A percentile compares a stretch with the other conserved stretches of the same genome.
These are phyloP conservation scores for Penicillium sp. DNA, from an alignment of 2,329 filamentous ascomycete species.

Conservation along the genomic window DNA sequence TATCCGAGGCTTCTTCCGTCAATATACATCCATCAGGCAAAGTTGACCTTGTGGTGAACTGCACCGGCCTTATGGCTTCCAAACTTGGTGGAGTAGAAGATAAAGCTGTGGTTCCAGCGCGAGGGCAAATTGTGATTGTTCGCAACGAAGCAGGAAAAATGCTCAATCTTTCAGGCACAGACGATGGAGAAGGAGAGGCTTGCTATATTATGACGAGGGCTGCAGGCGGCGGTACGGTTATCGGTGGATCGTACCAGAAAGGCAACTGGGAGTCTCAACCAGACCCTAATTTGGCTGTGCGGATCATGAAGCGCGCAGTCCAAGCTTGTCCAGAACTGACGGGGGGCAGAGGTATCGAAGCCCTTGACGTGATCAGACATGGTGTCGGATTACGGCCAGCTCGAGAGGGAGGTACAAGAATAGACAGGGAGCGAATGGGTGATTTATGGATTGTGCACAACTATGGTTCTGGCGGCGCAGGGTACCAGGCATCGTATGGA, in stretches of 20 bases:
- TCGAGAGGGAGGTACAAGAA: conserved; percentile 72
- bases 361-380: conserved; percentile 75
- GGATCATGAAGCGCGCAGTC: conserved; percentile 75
- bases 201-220: conserved; percentile 84
- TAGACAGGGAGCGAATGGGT: conserved; percentile 71
- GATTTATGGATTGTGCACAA: conserved; percentile 57
- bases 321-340: conserved; percentile 45
- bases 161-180: conserved; percentile 70
- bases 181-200: conserved; percentile 71
- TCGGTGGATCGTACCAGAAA: conserved; percentile 80
- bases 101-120: conserved; percentile 68
- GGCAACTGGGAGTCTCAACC: conserved; percentile 76
- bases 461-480: conserved; percentile 53
- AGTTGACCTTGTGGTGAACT: conserved; percentile 77
- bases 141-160: conserved; percentile 74
- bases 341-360: conserved; percentile 66
- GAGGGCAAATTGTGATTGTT: conserved; percentile 82
- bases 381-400: conserved; percentile 79
- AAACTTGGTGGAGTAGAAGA: conserved; percentile 82
- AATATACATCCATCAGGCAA: conserved; percentile 57
- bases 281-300: conserved; percentile 72
- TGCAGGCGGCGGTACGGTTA: conserved; percentile 71
- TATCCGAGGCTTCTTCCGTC: conserved; percentile 64
- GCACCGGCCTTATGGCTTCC: conserved; percentile 72
- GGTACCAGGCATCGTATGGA: conserved; percentile 70